Percentiles rank a stretch among this genome's conserved stretches.
Conservation (phyloP, 805 yeast species). For the Metschnikowia bowlesiae region DNA sequence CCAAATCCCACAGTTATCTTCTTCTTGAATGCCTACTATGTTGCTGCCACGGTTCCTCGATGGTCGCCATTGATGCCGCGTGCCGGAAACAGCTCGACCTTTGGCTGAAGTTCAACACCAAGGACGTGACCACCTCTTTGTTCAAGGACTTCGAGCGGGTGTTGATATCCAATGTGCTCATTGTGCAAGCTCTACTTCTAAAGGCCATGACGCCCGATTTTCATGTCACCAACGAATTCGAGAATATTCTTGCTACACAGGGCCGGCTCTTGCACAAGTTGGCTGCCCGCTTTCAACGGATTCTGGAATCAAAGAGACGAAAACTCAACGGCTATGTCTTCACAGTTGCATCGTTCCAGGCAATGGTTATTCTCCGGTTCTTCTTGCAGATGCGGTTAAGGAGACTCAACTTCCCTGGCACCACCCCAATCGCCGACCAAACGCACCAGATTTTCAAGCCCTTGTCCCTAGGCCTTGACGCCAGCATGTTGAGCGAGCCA, state of each 20-base stretch:
- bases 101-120: conserved; percentile 20
- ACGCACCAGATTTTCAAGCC: conserved; percentile 9
- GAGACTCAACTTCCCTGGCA: conserved; percentile 3
- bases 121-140: conserved; percentile 9
- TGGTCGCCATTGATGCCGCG: conserved; percentile 9
- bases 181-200: conserved; percentile 22
- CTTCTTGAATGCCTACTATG: conserved; percentile 29
- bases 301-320: conserved; percentile 11
- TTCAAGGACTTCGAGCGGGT: conserved; percentile 25
- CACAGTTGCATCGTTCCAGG: conserved; percentile 13
- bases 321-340: conserved; percentile 6
- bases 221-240: conserved; percentile 7
- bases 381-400: conserved; percentile 9
- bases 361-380: conserved; percentile 13
- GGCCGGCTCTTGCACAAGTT: conserved; percentile 28
- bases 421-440: not conserved
- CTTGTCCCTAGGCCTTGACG: not conserved
- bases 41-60: conserved; percentile 19
- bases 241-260: conserved; percentile 28
- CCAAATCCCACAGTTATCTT: conserved; percentile 13
- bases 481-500: conserved; percentile 1
- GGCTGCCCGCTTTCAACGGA: conserved; percentile 17
- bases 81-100: conserved; percentile 20
- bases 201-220: conserved; percentile 9
- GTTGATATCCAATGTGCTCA: conserved; percentile 28